Conservation (phyloP, 2,329 filamentous ascomycete species). For the Clarireedia hainanense region DNA sequence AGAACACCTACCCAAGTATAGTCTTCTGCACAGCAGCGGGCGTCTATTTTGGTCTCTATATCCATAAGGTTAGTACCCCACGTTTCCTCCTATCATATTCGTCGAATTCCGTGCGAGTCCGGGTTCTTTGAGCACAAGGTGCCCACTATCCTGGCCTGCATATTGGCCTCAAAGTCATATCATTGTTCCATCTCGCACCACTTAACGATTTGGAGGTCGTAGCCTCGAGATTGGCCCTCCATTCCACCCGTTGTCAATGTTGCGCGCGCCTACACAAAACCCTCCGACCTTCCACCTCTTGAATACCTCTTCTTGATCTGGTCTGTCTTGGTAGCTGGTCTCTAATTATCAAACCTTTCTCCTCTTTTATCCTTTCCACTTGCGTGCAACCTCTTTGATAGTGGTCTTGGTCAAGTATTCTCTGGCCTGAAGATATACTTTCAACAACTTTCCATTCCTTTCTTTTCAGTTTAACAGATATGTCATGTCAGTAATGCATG, state of each 20-base stretch:
- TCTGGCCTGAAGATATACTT: constrained; percentile 8
- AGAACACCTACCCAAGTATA: background rate
- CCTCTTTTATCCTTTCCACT: constrained; percentile 18
- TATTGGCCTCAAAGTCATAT: constrained; percentile 17
- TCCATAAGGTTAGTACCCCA: constrained; percentile 5
- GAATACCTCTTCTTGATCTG: constrained; percentile 14
- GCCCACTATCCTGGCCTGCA: constrained; percentile 7
- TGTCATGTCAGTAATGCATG: constrained; percentile 20
- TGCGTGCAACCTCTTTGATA: constrained; percentile 7
- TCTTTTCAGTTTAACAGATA: constrained; percentile 13
- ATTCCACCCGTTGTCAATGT: constrained; percentile 21
- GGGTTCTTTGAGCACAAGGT: constrained; percentile 12
- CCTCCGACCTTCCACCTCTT: constrained; percentile 21
- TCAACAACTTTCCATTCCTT: constrained; percentile 9
- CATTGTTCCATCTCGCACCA: constrained; percentile 18
- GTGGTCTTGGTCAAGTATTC: background rate
- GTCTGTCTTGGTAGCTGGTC: constrained; percentile 29
- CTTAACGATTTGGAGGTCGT: constrained; percentile 19
- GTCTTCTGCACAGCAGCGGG: constrained; percentile 11
- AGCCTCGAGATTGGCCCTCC: constrained; percentile 21
- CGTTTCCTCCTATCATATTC: constrained; percentile 19
- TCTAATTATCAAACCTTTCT: constrained; percentile 25
- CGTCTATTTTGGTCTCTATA: constrained; percentile 24
- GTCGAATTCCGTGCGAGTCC: constrained; percentile 12
- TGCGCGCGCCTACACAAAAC: constrained; percentile 28